These are phyloP conservation scores for Schoenoplectus triqueter DNA, from an alignment of 202 grass and related monocot species.

Conservation along the genomic window DNA sequence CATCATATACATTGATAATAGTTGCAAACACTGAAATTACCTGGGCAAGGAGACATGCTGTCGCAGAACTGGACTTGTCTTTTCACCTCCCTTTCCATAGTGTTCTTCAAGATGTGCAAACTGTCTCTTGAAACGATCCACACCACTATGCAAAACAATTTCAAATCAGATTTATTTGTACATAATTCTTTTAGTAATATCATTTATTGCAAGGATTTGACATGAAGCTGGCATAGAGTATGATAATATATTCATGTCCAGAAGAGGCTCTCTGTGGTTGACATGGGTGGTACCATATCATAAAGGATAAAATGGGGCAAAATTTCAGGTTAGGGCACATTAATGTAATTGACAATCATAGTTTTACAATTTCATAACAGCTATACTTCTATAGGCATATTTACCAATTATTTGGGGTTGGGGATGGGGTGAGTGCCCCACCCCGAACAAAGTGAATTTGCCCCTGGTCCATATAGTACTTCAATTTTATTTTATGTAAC, in stretches of 20 bases:
- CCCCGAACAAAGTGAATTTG: not conserved
- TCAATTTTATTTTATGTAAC: not conserved
- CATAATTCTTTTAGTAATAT: not conserved
- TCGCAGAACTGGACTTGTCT: constrained; percentile 55
- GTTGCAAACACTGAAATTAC: constrained; percentile 45
- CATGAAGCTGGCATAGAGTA: not conserved
- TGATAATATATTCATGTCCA: not conserved
- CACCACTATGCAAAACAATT: constrained; percentile 60
- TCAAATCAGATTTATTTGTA: constrained; percentile 23
- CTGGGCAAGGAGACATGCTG: constrained; percentile 88
- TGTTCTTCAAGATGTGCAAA: constrained; percentile 93
- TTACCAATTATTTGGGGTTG: not conserved
- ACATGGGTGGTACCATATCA: not conserved
- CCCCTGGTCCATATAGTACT: not conserved
- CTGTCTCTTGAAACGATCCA: constrained; percentile 94
- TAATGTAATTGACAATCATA: not conserved
- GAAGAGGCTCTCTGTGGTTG: not conserved
- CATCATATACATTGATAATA: not conserved
- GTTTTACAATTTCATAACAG: not conserved
- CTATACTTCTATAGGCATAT: not conserved
- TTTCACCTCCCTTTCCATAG: constrained; percentile 67
- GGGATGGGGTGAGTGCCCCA: not conserved
- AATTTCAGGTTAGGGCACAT: too few relatives aligned
- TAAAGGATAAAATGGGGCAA: too few relatives aligned
- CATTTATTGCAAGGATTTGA: not conserved